These are phyloP conservation scores for Elaeagnus macrophylla DNA, from an alignment of 306 rosid species.

Conservation along the genomic window DNA sequence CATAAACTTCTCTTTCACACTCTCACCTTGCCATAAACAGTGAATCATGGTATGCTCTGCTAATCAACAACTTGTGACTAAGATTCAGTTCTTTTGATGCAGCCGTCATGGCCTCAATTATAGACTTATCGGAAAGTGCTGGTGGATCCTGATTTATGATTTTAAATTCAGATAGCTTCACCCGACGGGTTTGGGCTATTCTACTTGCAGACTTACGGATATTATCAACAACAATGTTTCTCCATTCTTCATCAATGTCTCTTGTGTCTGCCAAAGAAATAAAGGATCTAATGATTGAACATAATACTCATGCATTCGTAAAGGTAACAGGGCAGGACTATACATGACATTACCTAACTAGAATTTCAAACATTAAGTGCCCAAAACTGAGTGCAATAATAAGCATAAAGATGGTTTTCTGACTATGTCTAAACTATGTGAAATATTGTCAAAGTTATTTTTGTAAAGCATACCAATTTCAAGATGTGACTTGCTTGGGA, in stretches of 20 bases:
- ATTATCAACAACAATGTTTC: conserved; percentile 73
- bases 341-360: background rate
- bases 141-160: conserved; percentile 92
- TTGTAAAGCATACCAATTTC: conserved; percentile 60
- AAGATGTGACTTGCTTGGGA: conserved; percentile 81
- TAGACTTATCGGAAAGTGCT: conserved; percentile 56
- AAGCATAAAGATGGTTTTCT: conserved; percentile 7
- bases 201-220: conserved; percentile 55
- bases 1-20: background rate
- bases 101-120: conserved; percentile 62
- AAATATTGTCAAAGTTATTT: conserved; percentile 1
- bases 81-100: conserved; percentile 68
- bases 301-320: conserved; percentile 8
- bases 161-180: conserved; percentile 63
- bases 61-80: conserved; percentile 77
- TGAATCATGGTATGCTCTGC: conserved; percentile 94
- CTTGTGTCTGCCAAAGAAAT: conserved; percentile 52
- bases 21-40: conserved; percentile 86
- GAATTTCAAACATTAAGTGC: conserved; percentile 1
- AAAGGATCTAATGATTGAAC: too few relatives aligned
- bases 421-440: conserved; percentile 5
- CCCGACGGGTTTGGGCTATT: conserved; percentile 55
- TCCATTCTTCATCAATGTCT: conserved; percentile 79
- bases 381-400: conserved; percentile 14
- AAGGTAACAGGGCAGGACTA: conserved; percentile 4